Conservation (phyloP, 495 filamentous ascomycete species). For the Lineolata rhizophorae region DNA sequence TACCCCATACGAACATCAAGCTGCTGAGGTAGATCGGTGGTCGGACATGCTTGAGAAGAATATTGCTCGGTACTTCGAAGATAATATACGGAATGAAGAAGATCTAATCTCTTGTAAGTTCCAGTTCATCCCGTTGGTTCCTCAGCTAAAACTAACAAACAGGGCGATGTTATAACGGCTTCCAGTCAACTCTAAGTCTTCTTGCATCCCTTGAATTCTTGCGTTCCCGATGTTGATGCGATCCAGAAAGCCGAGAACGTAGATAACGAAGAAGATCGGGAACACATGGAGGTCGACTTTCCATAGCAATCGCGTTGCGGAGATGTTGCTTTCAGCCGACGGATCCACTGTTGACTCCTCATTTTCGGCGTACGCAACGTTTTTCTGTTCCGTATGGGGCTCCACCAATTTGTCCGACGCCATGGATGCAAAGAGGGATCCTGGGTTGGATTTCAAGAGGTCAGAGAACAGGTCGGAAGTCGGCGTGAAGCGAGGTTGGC, state of each 20-base stretch:
- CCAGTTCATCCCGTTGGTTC: slow-evolving; percentile 1
- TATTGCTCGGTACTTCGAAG: slow-evolving; percentile 1
- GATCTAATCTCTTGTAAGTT: background rate
- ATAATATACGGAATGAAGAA: slow-evolving; percentile 1
- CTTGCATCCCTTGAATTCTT: background rate
- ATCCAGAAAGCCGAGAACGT: background rate
- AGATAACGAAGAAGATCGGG: slow-evolving; percentile 20
- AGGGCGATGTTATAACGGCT: background rate
- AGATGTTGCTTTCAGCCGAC: no score
- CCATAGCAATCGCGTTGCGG: slow-evolving; percentile 12
- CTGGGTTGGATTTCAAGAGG: no score
- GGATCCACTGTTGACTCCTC: no score
- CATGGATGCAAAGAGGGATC: no score
- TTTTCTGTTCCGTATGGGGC: no score
- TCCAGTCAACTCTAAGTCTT: slow-evolving; percentile 1
- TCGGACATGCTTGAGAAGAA: slow-evolving; percentile 1
- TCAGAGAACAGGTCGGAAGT: no score
- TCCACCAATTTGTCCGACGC: no score
- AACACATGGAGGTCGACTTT: slow-evolving; percentile 13
- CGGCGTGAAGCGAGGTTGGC: no score
- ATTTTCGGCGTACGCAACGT: no score
- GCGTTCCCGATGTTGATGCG: slow-evolving; percentile 1
- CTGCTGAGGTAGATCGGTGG: background rate
- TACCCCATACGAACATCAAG: slow-evolving; percentile 1
- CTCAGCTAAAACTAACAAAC: slow-evolving; percentile 34